phyloP scores from a whole-genome alignment of 345 rosid species.

The Euphorbia peplus region DNA sequence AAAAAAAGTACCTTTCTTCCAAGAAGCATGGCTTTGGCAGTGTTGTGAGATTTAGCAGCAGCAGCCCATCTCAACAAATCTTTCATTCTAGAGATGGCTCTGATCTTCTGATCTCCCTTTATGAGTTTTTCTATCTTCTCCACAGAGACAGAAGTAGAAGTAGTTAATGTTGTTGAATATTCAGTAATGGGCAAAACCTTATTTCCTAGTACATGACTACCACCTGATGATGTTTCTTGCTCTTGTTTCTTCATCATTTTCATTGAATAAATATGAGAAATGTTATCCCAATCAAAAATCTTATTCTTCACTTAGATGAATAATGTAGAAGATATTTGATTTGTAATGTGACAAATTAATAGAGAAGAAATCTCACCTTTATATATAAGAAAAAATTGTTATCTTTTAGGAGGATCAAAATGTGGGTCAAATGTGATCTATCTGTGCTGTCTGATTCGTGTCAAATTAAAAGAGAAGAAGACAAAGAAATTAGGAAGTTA shows the following conservation, averaged over 20 bases:
- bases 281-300: constrained; percentile 23
- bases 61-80: constrained; percentile 81
- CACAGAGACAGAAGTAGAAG: constrained; percentile 15
- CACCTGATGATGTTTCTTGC: not conserved
- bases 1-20: constrained; percentile 51
- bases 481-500: constrained; percentile 39
- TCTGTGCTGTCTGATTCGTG: constrained; percentile 54
- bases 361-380: too few species aligned
- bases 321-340: too few species aligned
- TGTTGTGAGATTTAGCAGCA: constrained; percentile 64
- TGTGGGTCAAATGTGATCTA: constrained; percentile 31
- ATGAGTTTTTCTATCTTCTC: constrained; percentile 36
- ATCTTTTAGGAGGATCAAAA: not conserved
- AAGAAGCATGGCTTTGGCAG: constrained; percentile 52
- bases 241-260: constrained; percentile 54
- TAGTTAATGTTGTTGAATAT: constrained; percentile 19
- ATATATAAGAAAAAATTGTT: too few species aligned
- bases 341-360: too few species aligned
- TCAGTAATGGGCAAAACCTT: constrained; percentile 50
- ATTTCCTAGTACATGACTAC: constrained; percentile 35
- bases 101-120: constrained; percentile 45
- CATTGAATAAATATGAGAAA: constrained; percentile 29
- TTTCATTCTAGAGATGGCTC: constrained; percentile 67
- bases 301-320: constrained; percentile 16
- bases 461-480: constrained; percentile 38